Evolutionary conservation across 192 early-diverging fungal species (phyloP), one percentile per base, ranked within the genome.

Genomic region (Kappamyces sp.): DNA sequence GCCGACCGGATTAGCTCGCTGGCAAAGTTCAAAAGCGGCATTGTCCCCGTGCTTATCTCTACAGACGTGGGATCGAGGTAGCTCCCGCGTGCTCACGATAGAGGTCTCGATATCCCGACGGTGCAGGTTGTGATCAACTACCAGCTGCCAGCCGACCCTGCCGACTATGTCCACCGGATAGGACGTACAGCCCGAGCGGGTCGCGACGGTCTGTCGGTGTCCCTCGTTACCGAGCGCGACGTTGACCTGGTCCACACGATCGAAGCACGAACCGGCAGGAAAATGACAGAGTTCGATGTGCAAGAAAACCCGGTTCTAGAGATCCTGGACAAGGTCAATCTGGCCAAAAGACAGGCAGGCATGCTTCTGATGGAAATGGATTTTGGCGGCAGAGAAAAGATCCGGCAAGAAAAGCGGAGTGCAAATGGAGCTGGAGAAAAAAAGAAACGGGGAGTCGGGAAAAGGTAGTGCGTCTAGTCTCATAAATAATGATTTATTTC

Each of bases 171-270:
- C 55, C 97, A 99, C 67, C 79, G 97, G 34, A 93, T 99, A 3
- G 97, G 97, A 49, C 88, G 96, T 73, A 98, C 96, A 4, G 96
- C 96, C 11, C 83, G 97, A 74, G 97, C 97, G 1, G 94, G 97
- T 7, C 67, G 90, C 34, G 91, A 88, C 31, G 96, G 96, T 68
- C 70, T 85, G 40, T 85, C 96, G 3, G 55, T 99, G 22, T 89
- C 93, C 0, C 80, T 99, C 34, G 86, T 94, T 36, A 62, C 80
- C 75, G 59, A 89, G 79, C 58, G 88, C 12, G 77, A 99, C 64
- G 81, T 98, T 42, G 74, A 89, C 58, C 68, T 97, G 40, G 61
- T 99, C 7, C 84, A 90, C 30, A 90, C 91, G 57, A 94, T 99
- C 47, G 97, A 99, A 79, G 75, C 71, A 1, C 81, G 87, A 57